Evolutionary conservation across 164 flowering plant genomes (phyloP), one percentile per base, ranked within the genome.

Genomic region (Sextonia rubra): DNA sequence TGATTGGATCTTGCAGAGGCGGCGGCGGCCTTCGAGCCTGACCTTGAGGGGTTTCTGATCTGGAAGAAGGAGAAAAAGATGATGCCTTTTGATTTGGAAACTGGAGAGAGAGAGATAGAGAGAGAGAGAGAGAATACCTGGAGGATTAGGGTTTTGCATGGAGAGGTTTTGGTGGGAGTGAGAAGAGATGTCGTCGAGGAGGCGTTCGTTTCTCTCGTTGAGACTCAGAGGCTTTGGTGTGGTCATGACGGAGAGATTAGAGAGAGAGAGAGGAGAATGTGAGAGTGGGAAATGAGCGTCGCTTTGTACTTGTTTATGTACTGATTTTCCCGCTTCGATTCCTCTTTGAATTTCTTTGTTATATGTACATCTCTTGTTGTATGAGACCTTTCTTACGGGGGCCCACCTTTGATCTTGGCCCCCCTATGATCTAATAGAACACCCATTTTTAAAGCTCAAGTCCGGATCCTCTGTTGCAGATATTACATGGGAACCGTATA

Each of bases 141-240:
- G 17, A 25, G 14, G 44, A 11, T 14, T 4, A 4, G 48, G 22
- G 64, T 3, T 3, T 20, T 12, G 8, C 8, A 8, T 55, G 62
- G 69, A 68, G 71, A 3, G 37, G 74, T 6, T 64, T 63, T 61
- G 65, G 73, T 32, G 79, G 56, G 80, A 61, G 44, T 83, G 69
- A 77, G 88, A 74, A 4, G 91, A 80, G 60, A 83, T 77, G 74
- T 81, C 85, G 47, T 77, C 76, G 56, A 91, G 88, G 73, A 85
- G 73, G 25, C 87, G 91, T 20, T 81, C 80, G 79, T 85, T 88
- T 49, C 89, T 77, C 74, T 90, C 84, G 83, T 92, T 92, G 60
- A 92, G 86, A 73, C 93, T 89, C 68, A 81, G 67, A 8, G 92
- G 87, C 58, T 82, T 62, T n/a, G 65, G 18, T 26, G 20, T 64